phyloP scores from a whole-genome alignment of 2,329 filamentous ascomycete genomes.

The Apiospora marii region DNA sequence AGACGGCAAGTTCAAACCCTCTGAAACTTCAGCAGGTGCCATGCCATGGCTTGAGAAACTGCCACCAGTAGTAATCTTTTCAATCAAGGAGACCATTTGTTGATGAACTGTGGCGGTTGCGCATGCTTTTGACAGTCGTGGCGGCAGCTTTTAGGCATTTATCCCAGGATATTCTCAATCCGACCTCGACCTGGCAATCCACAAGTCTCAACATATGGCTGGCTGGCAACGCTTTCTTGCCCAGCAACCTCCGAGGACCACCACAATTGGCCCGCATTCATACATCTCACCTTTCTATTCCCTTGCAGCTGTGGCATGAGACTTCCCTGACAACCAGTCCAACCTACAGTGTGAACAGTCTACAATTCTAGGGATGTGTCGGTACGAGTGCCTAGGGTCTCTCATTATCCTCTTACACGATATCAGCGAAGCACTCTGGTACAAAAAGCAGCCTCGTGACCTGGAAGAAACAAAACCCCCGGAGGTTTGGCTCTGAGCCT shows the following conservation, averaged over 20 bases:
- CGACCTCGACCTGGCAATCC: slow-evolving; percentile 23
- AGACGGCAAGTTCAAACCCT: not conserved
- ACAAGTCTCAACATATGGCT: not conserved
- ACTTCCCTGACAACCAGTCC: slow-evolving; percentile 12
- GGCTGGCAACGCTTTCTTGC: not conserved
- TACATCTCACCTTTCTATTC: not conserved
- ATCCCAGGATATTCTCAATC: not conserved
- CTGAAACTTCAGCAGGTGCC: not conserved
- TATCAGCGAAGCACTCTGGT: slow-evolving; percentile 49
- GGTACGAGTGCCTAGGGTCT: slow-evolving; percentile 60
- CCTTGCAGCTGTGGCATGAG: too few species aligned
- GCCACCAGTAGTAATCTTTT: not conserved
- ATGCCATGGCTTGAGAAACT: slow-evolving; percentile 1
- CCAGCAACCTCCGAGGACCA: not conserved
- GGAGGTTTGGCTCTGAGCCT: slow-evolving; percentile 32
- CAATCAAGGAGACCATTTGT: not conserved
- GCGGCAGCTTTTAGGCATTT: not conserved
- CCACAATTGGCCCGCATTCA: not conserved
- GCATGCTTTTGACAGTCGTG: not conserved
- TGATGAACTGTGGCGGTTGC: not conserved
- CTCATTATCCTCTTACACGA: slow-evolving; percentile 57
- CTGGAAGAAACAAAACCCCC: slow-evolving; percentile 29
- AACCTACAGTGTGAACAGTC: slow-evolving; percentile 38
- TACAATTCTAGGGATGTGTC: slow-evolving; percentile 54
- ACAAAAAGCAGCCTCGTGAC: slow-evolving; percentile 38